These are phyloP conservation scores for Wickerhamia fluorescens DNA, from an alignment of 805 yeast genomes.

Conservation along the genomic window DNA sequence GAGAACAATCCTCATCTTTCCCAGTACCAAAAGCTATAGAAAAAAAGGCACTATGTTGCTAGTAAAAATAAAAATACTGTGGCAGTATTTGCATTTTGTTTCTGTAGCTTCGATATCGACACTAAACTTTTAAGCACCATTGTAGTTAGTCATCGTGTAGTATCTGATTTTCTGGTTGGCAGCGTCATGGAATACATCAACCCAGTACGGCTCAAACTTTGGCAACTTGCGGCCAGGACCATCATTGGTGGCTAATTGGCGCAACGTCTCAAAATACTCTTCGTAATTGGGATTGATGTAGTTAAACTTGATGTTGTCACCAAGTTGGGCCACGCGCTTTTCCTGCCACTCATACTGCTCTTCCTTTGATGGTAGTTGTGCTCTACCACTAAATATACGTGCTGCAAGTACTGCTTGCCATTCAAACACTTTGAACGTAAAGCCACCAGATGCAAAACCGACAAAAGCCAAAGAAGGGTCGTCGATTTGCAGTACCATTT, in stretches of 20 bases:
- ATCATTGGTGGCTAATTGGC: slow-evolving; percentile 14
- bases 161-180: slow-evolving; percentile 12
- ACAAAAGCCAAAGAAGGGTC: slow-evolving; percentile 28
- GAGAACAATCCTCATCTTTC: no score
- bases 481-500: slow-evolving; percentile 24
- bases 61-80: no score
- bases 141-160: no score
- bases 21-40: no score
- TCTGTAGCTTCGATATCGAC: no score
- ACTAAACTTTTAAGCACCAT: no score
- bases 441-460: slow-evolving; percentile 32
- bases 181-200: slow-evolving; percentile 13
- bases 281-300: slow-evolving; percentile 14
- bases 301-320: slow-evolving; percentile 23
- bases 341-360: slow-evolving; percentile 25
- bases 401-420: slow-evolving; percentile 33
- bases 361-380: slow-evolving; percentile 18
- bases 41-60: no score
- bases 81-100: no score
- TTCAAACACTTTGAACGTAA: slow-evolving; percentile 35
- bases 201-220: slow-evolving; percentile 14
- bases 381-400: slow-evolving; percentile 23
- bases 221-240: slow-evolving; percentile 19
- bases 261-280: slow-evolving; percentile 14
- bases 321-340: slow-evolving; percentile 18